Evolutionary conservation across 768 basidiomycete genomes (phyloP).

Genomic region (Leccinum longicurvipes): DNA sequence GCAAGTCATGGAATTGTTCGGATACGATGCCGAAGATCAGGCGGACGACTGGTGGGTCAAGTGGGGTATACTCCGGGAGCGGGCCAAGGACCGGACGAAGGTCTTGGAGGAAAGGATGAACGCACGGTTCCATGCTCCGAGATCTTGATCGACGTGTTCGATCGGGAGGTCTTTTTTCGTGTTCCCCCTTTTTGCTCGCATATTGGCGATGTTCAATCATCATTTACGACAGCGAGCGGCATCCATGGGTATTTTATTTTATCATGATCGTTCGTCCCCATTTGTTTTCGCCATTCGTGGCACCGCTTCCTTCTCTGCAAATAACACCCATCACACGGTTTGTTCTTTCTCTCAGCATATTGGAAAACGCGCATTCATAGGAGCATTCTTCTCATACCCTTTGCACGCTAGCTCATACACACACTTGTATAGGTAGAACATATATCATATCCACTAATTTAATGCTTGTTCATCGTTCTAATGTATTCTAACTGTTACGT

Average conservation of each 20-base stretch:
- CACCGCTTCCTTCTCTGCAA: neutral
- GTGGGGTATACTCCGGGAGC: slow-evolving; percentile 47
- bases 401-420: neutral
- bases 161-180: neutral
- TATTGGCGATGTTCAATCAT: neutral
- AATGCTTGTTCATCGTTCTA: neutral
- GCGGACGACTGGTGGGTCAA: slow-evolving; percentile 67
- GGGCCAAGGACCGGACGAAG: slow-evolving; percentile 26
- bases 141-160: neutral
- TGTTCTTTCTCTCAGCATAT: neutral
- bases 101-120: slow-evolving; percentile 18
- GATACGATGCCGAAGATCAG: slow-evolving; percentile 51
- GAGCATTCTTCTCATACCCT: neutral
- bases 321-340: neutral
- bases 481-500: neutral
- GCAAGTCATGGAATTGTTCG: slow-evolving; percentile 46
- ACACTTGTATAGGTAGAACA: slow-evolving; percentile 1
- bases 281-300: neutral
- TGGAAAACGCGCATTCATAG: neutral
- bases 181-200: neutral
- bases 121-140: neutral
- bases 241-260: neutral
- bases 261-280: neutral
- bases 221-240: neutral
- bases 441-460: neutral